A percentile compares a stretch with the other conserved stretches of the same genome.
Evolutionary conservation across 148 eudicot species (phyloP).

Genomic region (Rhododendron henanense): DNA sequence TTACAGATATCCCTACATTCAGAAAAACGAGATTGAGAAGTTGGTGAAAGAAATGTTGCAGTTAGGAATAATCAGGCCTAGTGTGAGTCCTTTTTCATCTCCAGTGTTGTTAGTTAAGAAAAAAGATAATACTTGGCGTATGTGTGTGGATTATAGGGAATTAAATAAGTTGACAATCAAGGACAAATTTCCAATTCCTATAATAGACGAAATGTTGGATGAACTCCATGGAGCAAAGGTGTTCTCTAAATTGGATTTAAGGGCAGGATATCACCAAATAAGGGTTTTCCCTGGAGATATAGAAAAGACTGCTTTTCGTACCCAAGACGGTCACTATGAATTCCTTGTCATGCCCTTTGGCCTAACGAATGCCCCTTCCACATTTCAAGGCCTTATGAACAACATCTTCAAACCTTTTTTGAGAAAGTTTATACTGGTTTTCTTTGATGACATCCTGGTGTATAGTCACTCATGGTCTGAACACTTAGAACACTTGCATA

Average conservation of each 20-base stretch:
- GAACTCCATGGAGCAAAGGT: neutral
- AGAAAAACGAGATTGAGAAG: neutral
- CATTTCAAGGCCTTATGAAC: neutral
- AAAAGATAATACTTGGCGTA: neutral
- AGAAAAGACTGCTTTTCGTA: neutral
- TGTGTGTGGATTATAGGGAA: neutral
- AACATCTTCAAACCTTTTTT: neutral
- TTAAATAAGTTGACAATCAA: no score
- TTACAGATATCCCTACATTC: neutral
- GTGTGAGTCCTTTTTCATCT: neutral
- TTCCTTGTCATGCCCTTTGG: neutral
- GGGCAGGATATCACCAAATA: neutral
- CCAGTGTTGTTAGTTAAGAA: neutral
- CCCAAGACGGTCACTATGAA: neutral
- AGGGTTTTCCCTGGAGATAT: neutral
- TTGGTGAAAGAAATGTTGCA: neutral
- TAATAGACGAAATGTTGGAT: neutral
- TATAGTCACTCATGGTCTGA: neutral
- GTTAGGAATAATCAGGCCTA: neutral
- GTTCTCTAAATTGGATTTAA: neutral
- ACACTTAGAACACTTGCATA: neutral
- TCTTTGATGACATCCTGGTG: neutral
- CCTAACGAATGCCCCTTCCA: neutral
- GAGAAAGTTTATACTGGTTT: neutral
- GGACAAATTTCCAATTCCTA: neutral